Conservation (phyloP, 805 yeast genomes). For the Brettanomyces bruxellensis region DNA sequence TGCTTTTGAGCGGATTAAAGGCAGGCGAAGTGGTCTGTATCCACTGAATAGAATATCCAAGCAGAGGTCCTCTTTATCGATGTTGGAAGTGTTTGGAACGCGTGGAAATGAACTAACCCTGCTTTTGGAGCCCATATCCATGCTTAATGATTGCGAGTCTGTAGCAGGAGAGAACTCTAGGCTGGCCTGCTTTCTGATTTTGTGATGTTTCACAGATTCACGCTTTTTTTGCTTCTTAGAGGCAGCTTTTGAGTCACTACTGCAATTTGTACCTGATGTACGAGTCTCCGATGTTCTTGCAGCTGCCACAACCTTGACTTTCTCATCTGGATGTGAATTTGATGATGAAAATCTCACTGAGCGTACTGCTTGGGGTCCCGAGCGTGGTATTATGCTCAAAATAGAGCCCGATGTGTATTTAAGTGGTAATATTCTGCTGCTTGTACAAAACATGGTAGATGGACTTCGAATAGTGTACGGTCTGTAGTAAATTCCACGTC, state of each 20-base stretch:
- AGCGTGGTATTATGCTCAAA: no score
- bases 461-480: no score
- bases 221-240: no score
- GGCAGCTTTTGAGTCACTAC: no score
- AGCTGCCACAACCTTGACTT: neutral
- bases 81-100: constrained; percentile 24
- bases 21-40: constrained; percentile 22
- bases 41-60: constrained; percentile 22
- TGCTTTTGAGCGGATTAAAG: constrained; percentile 3
- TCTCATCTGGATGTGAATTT: neutral
- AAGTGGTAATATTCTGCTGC: no score
- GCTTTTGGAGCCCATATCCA: neutral
- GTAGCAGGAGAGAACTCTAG: neutral
- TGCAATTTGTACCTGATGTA: no score
- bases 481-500: no score
- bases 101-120: constrained; percentile 13
- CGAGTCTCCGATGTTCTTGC: no score
- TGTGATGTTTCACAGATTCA: no score
- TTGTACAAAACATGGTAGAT: no score
- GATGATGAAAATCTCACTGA: neutral
- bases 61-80: constrained; percentile 19
- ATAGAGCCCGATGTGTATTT: no score
- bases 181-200: neutral
- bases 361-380: neutral
- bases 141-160: no score